phyloP scores from a whole-genome alignment of 306 rosid genomes.

The Albizia julibrissin region DNA sequence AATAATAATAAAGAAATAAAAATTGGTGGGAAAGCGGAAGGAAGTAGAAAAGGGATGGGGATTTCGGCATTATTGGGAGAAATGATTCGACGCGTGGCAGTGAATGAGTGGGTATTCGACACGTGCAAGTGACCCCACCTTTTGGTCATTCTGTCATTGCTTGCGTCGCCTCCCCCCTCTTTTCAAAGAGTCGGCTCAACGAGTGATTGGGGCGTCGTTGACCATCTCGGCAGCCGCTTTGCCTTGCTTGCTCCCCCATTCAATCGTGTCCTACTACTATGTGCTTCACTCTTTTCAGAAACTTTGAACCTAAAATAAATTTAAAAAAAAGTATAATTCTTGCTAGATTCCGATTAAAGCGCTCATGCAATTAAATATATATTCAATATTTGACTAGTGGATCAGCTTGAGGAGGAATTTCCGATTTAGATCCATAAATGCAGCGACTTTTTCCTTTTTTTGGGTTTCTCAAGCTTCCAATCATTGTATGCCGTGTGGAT shows the following conservation, averaged over 20 bases:
- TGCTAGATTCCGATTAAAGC: too few relatives aligned
- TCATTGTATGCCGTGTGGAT: neutral
- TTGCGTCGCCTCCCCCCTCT: constrained; percentile 45
- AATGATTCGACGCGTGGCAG: constrained; percentile 41
- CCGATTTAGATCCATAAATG: neutral
- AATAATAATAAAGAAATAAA: neutral
- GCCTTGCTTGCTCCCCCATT: neutral
- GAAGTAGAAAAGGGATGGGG: neutral
- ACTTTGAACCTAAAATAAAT: neutral
- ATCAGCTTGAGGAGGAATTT: neutral
- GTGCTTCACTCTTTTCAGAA: neutral
- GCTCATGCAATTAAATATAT: neutral
- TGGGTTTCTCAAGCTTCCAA: neutral
- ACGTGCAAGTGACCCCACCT: neutral
- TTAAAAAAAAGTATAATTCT: too few relatives aligned
- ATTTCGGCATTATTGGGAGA: neutral
- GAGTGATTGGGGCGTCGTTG: constrained; percentile 30
- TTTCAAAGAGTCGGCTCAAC: constrained; percentile 13
- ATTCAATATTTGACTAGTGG: neutral
- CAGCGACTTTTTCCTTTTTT: neutral
- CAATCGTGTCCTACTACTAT: neutral
- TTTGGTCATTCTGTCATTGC: constrained; percentile 59
- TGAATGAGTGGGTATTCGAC: neutral
- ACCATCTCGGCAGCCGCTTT: constrained; percentile 33
- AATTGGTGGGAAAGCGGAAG: neutral